Evolutionary conservation across 208 protist species (phyloP).

Genomic region (Trypanosoma theileri): DNA sequence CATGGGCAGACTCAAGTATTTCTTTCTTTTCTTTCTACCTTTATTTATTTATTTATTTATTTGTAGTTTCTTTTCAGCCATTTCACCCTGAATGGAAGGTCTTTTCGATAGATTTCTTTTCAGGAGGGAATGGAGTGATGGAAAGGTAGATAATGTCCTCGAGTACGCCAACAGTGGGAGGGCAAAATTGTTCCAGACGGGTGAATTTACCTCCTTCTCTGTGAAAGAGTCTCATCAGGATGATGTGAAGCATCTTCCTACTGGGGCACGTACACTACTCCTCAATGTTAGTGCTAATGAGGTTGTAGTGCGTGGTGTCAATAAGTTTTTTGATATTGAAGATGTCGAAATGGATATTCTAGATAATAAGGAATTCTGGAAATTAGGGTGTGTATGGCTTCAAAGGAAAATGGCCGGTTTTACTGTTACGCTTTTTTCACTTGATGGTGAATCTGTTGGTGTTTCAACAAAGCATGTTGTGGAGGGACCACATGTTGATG

Average conservation of each 20-base stretch:
- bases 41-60: background rate
- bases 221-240: constrained; percentile 69
- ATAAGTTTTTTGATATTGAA: constrained; percentile 85
- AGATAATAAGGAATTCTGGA: constrained; percentile 41
- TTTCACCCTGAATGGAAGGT: constrained; percentile 12
- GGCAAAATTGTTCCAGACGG: constrained; percentile 35
- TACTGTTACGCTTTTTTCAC: constrained; percentile 76
- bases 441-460: constrained; percentile 58
- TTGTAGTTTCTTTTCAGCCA: background rate
- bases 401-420: constrained; percentile 90
- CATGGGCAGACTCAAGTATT: too few species aligned
- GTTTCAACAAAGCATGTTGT: constrained; percentile 82
- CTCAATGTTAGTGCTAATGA: constrained; percentile 42
- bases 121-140: constrained; percentile 22
- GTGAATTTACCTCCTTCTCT: constrained; percentile 49
- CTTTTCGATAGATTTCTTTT: constrained; percentile 27
- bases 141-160: constrained; percentile 17
- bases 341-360: constrained; percentile 48
- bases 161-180: constrained; percentile 27
- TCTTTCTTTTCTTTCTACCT: background rate
- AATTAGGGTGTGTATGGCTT: constrained; percentile 43
- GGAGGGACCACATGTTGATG: constrained; percentile 74
- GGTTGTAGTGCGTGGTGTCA: constrained; percentile 81
- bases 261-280: constrained; percentile 74
- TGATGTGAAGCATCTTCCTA: constrained; percentile 66